Evolutionary conservation across 805 yeast genomes (phyloP), one percentile per base, ranked within the genome.

Genomic region (Wickerhamiella spandovensis): DNA sequence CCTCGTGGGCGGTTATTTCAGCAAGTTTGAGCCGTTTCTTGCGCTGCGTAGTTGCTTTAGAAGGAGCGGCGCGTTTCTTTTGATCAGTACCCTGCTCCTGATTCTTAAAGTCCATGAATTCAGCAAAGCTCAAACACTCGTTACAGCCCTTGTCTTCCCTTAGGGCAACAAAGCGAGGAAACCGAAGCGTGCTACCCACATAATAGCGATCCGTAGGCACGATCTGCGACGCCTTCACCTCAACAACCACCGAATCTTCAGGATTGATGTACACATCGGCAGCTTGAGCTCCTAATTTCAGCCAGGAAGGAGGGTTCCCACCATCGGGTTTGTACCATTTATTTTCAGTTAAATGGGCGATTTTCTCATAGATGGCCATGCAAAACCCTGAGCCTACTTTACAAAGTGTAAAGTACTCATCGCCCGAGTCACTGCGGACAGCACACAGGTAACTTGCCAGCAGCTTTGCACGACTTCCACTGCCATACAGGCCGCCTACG

Each of bases 211-310:
- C 69, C 1, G 75, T 69, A 12, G 69, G 63, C 52, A 78, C 80
- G 5, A 87, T 70, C 2, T 88, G 79, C 43, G 95, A 70, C 0
- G 95, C 94, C 60, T 84, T 87, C 17, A 89, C 78, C 61, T 88
- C 95, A 7, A 90, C 59, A 0, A 90, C 90, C 2, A 89, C 60
- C 1, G 95, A 83, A 25, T 84, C 77, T 38, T 71, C 67, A 0
- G 97, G 97, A 51, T 79, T 69, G 24, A 90, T 83, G 94, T 95
- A 89, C 52, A 72, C 74, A 30, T 73, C 77, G 0, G 96, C 95
- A 13, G 67, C 63, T 47, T 74, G 68, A 4, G 38, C 23, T 5
- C 54, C 56, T 13, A 52, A 15, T 6, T 44, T 44, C 1, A 58
- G 49, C 54, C 55, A 53, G 0, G 22, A 17, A 1, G 60, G 60